phyloP scores from a whole-genome alignment of 148 eudicot species.

The Silene latifolia region DNA sequence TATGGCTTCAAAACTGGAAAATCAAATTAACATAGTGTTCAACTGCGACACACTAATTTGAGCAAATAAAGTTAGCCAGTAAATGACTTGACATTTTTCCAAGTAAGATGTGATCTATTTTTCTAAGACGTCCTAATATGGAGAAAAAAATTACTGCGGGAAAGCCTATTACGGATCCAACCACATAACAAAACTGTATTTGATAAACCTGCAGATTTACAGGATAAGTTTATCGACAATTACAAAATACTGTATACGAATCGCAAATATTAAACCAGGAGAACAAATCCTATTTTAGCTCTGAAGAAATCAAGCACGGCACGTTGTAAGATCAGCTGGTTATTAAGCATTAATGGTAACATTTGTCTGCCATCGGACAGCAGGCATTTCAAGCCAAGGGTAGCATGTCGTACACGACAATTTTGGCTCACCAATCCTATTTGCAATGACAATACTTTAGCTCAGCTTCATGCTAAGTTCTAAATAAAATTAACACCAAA shows the following conservation, averaged over 20 bases:
- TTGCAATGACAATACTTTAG: too few relatives aligned
- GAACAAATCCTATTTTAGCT: background rate
- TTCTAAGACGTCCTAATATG: background rate
- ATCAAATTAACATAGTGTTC: background rate
- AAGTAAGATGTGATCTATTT: background rate
- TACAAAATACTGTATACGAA: too few relatives aligned
- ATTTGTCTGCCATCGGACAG: background rate
- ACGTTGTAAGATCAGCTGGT: background rate
- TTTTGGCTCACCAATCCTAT: too few relatives aligned
- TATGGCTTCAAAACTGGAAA: background rate
- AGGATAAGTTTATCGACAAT: too few relatives aligned
- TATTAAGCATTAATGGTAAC: background rate
- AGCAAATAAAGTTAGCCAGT: background rate
- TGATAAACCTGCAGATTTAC: too few relatives aligned
- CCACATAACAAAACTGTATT: background rate
- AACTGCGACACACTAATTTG: background rate
- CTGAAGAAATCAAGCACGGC: background rate
- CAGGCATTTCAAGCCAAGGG: background rate
- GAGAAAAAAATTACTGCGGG: background rate
- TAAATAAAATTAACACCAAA: too few relatives aligned
- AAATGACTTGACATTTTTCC: background rate
- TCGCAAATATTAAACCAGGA: background rate
- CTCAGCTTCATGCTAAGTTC: too few relatives aligned
- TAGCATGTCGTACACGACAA: too few relatives aligned
- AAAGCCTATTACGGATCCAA: background rate